Evolutionary conservation across 164 flowering plant species (phyloP).

Genomic region (Chimonanthus praecox): DNA sequence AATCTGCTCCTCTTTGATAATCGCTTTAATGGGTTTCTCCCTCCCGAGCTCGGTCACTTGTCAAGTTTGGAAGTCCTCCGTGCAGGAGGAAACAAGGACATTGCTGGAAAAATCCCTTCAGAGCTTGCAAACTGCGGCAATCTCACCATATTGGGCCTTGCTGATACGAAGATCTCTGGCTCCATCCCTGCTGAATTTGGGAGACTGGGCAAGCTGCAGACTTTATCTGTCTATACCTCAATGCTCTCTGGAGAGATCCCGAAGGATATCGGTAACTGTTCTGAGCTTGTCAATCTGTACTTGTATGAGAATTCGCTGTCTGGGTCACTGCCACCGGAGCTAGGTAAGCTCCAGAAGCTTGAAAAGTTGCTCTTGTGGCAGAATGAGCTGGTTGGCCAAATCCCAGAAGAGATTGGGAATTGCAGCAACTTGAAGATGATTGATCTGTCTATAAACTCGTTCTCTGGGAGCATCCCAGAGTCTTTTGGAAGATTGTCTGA

Average conservation of each 20-base stretch:
- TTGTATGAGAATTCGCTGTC: slow-evolving; percentile 67
- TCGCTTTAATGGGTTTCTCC: slow-evolving; percentile 45
- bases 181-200: slow-evolving; percentile 56
- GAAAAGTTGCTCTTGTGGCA: slow-evolving; percentile 76
- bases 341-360: slow-evolving; percentile 66
- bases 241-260: slow-evolving; percentile 82
- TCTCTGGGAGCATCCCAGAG: slow-evolving; percentile 68
- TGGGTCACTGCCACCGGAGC: slow-evolving; percentile 63
- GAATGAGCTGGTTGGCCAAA: slow-evolving; percentile 55
- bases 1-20: slow-evolving; percentile 61
- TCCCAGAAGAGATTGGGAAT: slow-evolving; percentile 82
- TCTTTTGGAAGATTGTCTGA: slow-evolving; percentile 44
- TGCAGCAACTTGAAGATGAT: slow-evolving; percentile 48
- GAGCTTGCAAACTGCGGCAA: slow-evolving; percentile 52
- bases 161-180: slow-evolving; percentile 56
- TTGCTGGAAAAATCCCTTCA: slow-evolving; percentile 57
- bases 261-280: slow-evolving; percentile 64
- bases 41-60: slow-evolving; percentile 50
- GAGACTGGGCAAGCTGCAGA: slow-evolving; percentile 49
- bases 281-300: slow-evolving; percentile 64
- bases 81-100: slow-evolving; percentile 78
- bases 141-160: slow-evolving; percentile 44
- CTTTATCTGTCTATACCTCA: slow-evolving; percentile 65
- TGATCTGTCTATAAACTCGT: slow-evolving; percentile 69
- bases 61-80: slow-evolving; percentile 41